Evolutionary conservation across 768 basidiomycete species (phyloP).

Genomic region (Pleurotus tuber-regium): DNA sequence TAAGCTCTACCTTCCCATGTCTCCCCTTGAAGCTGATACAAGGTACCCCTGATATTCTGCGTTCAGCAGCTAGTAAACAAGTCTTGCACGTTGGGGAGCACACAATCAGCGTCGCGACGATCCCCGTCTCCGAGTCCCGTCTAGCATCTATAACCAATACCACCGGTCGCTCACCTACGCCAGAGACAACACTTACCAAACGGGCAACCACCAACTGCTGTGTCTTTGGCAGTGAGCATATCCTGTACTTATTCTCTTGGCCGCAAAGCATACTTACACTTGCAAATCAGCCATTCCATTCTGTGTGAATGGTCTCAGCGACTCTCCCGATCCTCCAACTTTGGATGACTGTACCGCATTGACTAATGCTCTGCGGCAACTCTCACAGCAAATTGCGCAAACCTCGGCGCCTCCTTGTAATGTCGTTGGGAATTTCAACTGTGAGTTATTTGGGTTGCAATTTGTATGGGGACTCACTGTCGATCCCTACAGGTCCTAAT

Average conservation of each 20-base stretch:
- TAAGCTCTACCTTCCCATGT: neutral
- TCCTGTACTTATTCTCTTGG: neutral
- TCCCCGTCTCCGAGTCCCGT: neutral
- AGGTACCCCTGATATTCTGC: neutral
- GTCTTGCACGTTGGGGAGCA: neutral
- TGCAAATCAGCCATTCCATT: neutral
- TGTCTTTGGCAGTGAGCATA: neutral
- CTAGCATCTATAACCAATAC: neutral
- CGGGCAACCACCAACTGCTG: slow-evolving; percentile 1
- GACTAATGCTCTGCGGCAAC: neutral
- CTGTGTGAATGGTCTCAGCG: slow-evolving; percentile 7
- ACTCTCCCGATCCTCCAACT: slow-evolving; percentile 2
- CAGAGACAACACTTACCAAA: slow-evolving; percentile 8
- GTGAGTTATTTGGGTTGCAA: neutral
- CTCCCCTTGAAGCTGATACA: neutral
- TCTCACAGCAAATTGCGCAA: neutral
- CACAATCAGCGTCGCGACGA: slow-evolving; percentile 1
- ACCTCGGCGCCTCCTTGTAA: slow-evolving; percentile 6
- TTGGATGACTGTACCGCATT: slow-evolving; percentile 2
- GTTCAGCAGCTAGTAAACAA: neutral
- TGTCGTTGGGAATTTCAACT: neutral
- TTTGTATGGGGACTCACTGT: neutral
- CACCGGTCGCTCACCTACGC: neutral
- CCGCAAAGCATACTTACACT: neutral
- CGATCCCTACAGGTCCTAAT: slow-evolving; percentile 10